These are phyloP conservation scores for Acanthamoeba royreba DNA, from an alignment of 208 protist genomes.

Conservation along the genomic window DNA sequence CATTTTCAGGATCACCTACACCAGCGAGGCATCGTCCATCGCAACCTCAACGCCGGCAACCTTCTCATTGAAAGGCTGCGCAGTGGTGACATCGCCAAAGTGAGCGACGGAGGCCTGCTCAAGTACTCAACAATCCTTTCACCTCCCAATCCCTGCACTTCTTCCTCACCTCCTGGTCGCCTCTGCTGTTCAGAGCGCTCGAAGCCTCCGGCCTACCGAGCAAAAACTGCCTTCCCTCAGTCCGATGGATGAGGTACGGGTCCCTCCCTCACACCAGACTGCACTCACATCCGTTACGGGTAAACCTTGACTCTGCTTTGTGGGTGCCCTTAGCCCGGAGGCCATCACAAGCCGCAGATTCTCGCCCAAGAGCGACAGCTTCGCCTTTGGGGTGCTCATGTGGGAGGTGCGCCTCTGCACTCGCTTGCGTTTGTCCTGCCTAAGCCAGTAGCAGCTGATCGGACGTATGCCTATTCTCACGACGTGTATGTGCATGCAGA, in stretches of 20 bases:
- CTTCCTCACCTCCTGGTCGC: neutral
- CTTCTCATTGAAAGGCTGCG: neutral
- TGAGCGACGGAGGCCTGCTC: neutral
- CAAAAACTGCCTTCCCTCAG: neutral
- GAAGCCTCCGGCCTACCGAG: neutral
- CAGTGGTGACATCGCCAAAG: neutral
- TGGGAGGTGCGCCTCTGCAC: neutral
- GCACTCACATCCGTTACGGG: neutral
- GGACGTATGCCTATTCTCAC: neutral
- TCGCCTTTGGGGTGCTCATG: neutral
- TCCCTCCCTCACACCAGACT: neutral
- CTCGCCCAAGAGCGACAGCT: neutral
- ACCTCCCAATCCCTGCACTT: neutral
- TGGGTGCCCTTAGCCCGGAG: neutral
- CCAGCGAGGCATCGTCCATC: neutral
- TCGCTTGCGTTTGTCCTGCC: too few relatives aligned
- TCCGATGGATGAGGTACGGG: neutral
- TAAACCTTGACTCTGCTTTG: neutral
- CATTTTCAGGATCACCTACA: neutral
- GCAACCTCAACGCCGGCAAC: neutral
- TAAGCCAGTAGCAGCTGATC: neutral
- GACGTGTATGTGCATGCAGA: neutral
- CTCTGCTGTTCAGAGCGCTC: neutral
- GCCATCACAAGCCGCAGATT: neutral
- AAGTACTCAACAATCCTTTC: neutral